phyloP scores from a whole-genome alignment of 768 basidiomycete genomes.

The Amanita pallidorosea region DNA sequence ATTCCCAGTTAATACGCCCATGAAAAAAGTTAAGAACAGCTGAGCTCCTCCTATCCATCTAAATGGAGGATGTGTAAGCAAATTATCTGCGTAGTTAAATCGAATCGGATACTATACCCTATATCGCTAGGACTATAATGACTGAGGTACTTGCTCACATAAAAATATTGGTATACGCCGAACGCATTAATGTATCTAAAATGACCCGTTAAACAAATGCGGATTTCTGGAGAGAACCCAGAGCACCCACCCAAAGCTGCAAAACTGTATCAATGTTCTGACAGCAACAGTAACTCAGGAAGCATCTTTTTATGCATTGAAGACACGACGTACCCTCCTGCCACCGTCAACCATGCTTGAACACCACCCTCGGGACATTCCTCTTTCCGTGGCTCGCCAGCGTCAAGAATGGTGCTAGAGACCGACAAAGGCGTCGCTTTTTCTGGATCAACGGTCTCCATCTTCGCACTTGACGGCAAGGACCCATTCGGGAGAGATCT shows the following conservation, averaged over 20 bases:
- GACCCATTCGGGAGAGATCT: background rate
- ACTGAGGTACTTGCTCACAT: conserved; percentile 17
- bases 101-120: conserved; percentile 12
- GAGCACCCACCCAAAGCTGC: background rate
- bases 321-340: conserved; percentile 1
- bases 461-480: background rate
- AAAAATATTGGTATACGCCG: conserved; percentile 20
- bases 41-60: conserved; percentile 46
- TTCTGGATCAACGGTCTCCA: background rate
- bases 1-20: conserved; percentile 34
- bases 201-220: background rate
- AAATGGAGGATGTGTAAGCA: background rate
- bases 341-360: conserved; percentile 3
- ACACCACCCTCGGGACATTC: conserved; percentile 1
- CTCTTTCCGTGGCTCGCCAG: background rate
- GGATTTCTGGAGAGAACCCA: background rate
- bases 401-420: background rate
- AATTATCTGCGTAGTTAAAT: background rate
- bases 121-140: conserved; percentile 16
- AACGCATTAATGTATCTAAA: conserved; percentile 18
- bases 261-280: conserved; percentile 4
- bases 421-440: background rate
- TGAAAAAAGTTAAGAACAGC: conserved; percentile 35
- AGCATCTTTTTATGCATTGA: background rate
- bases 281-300: background rate